These are phyloP conservation scores for Neurospora sp. DNA, from an alignment of 495 filamentous ascomycete species.

Conservation along the genomic window DNA sequence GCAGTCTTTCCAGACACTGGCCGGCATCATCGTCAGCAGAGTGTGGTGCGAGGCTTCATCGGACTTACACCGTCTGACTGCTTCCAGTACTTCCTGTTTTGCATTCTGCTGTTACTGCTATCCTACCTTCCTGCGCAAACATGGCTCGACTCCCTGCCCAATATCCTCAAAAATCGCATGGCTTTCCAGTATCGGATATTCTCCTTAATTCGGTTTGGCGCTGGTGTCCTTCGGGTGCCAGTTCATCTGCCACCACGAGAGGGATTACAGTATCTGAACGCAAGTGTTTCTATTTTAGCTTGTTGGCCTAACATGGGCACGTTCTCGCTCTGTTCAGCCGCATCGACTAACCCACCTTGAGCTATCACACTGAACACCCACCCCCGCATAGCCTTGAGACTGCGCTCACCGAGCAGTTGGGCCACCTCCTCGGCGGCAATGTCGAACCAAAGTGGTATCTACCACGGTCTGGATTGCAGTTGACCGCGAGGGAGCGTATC, in stretches of 20 bases:
- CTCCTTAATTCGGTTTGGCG: background rate
- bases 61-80: background rate
- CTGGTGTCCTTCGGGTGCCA: background rate
- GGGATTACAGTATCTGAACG: background rate
- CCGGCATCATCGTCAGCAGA: background rate
- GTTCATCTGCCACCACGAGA: background rate
- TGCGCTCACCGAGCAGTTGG: background rate
- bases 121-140: background rate
- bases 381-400: background rate
- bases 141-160: background rate
- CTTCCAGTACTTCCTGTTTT: background rate
- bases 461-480: background rate
- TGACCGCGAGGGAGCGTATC: background rate
- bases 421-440: background rate
- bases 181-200: background rate
- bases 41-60: background rate
- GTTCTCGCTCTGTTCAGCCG: background rate
- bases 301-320: background rate
- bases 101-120: background rate
- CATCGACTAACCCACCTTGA: background rate
- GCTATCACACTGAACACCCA: background rate
- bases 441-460: background rate
- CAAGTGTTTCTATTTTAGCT: background rate
- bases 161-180: background rate
- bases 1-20: background rate